phyloP scores from a whole-genome alignment of 306 rosid genomes.

The Trifolium pratense region DNA sequence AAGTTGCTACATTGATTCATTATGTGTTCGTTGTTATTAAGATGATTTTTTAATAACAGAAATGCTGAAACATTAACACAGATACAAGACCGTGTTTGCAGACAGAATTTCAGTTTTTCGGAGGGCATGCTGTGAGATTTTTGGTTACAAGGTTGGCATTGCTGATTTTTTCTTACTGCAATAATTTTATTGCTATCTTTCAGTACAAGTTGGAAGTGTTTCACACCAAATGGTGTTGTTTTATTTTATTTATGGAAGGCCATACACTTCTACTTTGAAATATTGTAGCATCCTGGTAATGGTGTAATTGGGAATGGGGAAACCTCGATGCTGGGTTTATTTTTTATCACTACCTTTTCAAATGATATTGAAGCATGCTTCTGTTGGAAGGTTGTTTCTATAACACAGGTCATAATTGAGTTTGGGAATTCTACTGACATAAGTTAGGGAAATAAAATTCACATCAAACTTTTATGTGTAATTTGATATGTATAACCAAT shows the following conservation, averaged over 20 bases:
- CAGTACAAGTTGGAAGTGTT: slow-evolving; percentile 20
- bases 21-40: slow-evolving; percentile 25
- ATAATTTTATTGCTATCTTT: slow-evolving; percentile 13
- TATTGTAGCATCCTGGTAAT: slow-evolving; percentile 6
- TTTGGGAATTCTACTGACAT: background rate
- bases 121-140: slow-evolving; percentile 97
- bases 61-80: slow-evolving; percentile 61
- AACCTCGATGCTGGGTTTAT: slow-evolving; percentile 20
- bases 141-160: slow-evolving; percentile 88
- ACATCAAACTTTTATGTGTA: slow-evolving; percentile 6
- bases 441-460: slow-evolving; percentile 28
- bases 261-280: slow-evolving; percentile 15
- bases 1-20: slow-evolving; percentile 22
- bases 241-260: slow-evolving; percentile 33
- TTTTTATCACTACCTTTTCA: slow-evolving; percentile 30
- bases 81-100: slow-evolving; percentile 96
- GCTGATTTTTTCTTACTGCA: slow-evolving; percentile 22
- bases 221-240: slow-evolving; percentile 21
- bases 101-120: slow-evolving; percentile 95
- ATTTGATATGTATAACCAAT: slow-evolving; percentile 16
- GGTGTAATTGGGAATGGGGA: slow-evolving; percentile 28
- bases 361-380: slow-evolving; percentile 34
- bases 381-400: slow-evolving; percentile 26
- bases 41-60: slow-evolving; percentile 37
- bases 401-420: slow-evolving; percentile 29